Evolutionary conservation across 345 rosid species (phyloP), one percentile per base, ranked within the genome.

Genomic region (Eucalyptus melliodora): DNA sequence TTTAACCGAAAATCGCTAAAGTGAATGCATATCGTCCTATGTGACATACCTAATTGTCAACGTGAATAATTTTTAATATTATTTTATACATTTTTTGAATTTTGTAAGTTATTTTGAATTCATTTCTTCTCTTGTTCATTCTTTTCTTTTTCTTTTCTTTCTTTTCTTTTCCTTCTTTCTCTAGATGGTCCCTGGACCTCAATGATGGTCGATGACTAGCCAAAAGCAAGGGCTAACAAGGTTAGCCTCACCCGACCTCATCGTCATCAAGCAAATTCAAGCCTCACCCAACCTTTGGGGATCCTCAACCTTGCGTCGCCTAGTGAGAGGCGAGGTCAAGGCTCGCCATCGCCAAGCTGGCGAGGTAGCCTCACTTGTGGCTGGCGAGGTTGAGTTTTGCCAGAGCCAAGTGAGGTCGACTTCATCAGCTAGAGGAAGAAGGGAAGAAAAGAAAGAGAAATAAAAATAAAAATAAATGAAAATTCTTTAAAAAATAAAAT

Each of bases 121-220:
- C 24, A 2, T 23, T 23, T 56, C 27, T 56, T 56, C 13, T 23
- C 30, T 10, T 56, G 13, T 23, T 56, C 13, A 56, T 9, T 56
- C 0, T 56, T 24, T 56, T 24, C 6, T 9, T 56, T 56, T 56
- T 23, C 21, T 56, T 56, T 23, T 24, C 30, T 24, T 56, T 10
- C 6, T 56, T 24, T 56, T 56, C 1, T 19, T 24, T 56, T 10
- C 62, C 30, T 56, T 56, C 30, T 56, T 56, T 10, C 30, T 11
- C 62, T 56, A 10, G 30, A 13, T 23, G 0, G 14, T 10, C 13
- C 0, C 0, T 10, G 1, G 12, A 2, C 62, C 62, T 56, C 6
- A 56, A 24, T 56, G 27, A 56, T 56, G 12, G 30, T 24, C 1
- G 13, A 56, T 24, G 13, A 56, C 3, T 10, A 0, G 30, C 62